Evolutionary conservation across 2,329 filamentous ascomycete genomes (phyloP).

Genomic region (Exophiala sideris): DNA sequence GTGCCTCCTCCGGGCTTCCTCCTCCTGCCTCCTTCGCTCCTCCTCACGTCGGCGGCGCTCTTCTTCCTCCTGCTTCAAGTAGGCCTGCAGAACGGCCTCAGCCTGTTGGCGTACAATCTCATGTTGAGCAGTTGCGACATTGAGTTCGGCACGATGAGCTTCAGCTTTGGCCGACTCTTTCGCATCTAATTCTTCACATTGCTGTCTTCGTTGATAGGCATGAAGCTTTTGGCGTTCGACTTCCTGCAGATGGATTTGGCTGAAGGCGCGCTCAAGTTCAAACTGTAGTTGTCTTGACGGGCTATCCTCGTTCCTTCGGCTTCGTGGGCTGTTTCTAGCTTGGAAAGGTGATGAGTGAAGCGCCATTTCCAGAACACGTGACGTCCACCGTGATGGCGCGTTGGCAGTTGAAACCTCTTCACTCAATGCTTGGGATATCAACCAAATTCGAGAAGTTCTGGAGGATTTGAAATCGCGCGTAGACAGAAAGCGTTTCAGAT

Average conservation of each 20-base stretch:
- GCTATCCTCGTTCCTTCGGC: constrained; percentile 21
- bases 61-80: constrained; percentile 36
- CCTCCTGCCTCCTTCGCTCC: constrained; percentile 37
- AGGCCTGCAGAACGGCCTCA: constrained; percentile 51
- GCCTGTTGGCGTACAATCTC: constrained; percentile 59
- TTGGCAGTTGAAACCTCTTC: neutral
- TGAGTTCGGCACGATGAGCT: constrained; percentile 63
- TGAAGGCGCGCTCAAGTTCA: constrained; percentile 40
- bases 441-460: too few relatives aligned
- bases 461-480: too few relatives aligned
- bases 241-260: constrained; percentile 41
- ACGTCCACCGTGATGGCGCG: neutral
- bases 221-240: constrained; percentile 43
- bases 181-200: constrained; percentile 59
- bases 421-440: neutral
- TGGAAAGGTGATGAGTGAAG: constrained; percentile 17
- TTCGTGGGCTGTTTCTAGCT: constrained; percentile 16
- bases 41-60: constrained; percentile 25
- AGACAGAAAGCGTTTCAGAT: too few relatives aligned
- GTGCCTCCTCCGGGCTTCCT: constrained; percentile 35
- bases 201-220: constrained; percentile 42
- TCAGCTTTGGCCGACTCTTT: constrained; percentile 61
- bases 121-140: constrained; percentile 63
- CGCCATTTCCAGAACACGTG: constrained; percentile 17
- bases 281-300: constrained; percentile 26